Conservation (phyloP, 495 filamentous ascomycete species). For the Hypoxylon lienhwacheense region DNA sequence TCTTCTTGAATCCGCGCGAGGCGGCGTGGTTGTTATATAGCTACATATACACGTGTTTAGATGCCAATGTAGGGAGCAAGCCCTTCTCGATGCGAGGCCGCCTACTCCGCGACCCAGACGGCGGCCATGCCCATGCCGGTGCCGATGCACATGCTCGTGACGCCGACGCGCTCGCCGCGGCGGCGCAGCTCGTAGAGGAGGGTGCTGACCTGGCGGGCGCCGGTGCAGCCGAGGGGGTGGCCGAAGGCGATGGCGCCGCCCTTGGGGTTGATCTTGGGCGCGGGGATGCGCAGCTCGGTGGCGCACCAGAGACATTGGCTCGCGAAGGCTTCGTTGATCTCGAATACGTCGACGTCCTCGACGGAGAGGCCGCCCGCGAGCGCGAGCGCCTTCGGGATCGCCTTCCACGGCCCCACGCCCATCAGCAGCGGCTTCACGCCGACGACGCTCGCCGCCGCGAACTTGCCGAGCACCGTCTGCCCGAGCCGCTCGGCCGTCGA, state of each 20-base stretch:
- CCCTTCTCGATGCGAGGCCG: too few species aligned
- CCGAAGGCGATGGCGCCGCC: slow-evolving; percentile 99
- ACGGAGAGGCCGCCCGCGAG: slow-evolving; percentile 78
- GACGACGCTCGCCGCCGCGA: slow-evolving; percentile 77
- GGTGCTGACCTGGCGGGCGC: slow-evolving; percentile 90
- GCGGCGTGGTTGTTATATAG: too few species aligned
- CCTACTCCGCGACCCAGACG: slow-evolving; percentile 85
- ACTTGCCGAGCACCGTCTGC: slow-evolving; percentile 86
- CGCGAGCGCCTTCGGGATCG: slow-evolving; percentile 86
- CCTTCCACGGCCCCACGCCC: slow-evolving; percentile 94
- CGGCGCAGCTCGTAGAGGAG: slow-evolving; percentile 84
- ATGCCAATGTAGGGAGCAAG: background rate
- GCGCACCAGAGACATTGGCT: slow-evolving; percentile 93
- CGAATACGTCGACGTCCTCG: slow-evolving; percentile 93
- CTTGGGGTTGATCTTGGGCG: slow-evolving; percentile 91
- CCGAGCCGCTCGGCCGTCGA: slow-evolving; percentile 85
- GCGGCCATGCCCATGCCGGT: slow-evolving; percentile 98
- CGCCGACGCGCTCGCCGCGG: slow-evolving; percentile 77
- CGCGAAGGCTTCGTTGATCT: slow-evolving; percentile 99
- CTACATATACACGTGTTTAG: background rate
- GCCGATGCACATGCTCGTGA: slow-evolving; percentile 96
- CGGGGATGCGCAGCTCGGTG: slow-evolving; percentile 79
- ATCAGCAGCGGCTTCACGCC: slow-evolving; percentile 93
- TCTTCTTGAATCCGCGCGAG: background rate
- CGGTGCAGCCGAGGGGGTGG: slow-evolving; percentile 93